Conservation (phyloP, 352 stramenopile genomes). For the Pythium guiyangense region DNA sequence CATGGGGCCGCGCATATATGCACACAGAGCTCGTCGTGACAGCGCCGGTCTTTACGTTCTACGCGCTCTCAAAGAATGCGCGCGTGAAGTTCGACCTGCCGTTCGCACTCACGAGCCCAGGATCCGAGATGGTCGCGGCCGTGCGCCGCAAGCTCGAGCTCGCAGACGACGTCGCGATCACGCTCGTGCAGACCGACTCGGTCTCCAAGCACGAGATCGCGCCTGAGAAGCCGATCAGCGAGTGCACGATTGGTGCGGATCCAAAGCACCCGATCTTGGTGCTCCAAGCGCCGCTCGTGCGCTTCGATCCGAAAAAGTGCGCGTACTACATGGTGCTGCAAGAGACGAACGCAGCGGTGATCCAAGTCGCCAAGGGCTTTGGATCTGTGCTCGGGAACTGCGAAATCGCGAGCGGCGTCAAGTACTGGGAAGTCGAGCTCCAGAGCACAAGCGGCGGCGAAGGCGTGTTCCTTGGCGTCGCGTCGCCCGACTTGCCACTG, state of each 20-base stretch:
- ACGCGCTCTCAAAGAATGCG: conserved; percentile 53
- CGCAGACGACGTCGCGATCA: conserved; percentile 44
- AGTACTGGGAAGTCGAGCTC: conserved; percentile 82
- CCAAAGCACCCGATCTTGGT: conserved; percentile 69
- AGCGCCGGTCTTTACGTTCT: conserved; percentile 73
- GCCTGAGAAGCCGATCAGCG: conserved; percentile 44
- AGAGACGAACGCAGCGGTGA: conserved; percentile 39
- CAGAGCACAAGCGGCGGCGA: conserved; percentile 44
- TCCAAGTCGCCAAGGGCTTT: conserved; percentile 61
- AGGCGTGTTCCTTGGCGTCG: conserved; percentile 71
- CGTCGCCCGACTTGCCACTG: conserved; percentile 40
- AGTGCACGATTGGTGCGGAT: conserved; percentile 59
- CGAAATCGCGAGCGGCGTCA: conserved; percentile 55
- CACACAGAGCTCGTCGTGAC: conserved; percentile 49
- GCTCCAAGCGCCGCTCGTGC: conserved; percentile 55
- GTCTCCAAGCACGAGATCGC: conserved; percentile 68
- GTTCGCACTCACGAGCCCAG: conserved; percentile 47
- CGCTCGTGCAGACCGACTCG: conserved; percentile 73
- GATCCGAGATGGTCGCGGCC: conserved; percentile 51
- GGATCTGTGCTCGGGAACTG: conserved; percentile 57
- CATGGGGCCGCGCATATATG: conserved; percentile 72
- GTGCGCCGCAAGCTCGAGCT: conserved; percentile 49
- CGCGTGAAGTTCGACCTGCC: conserved; percentile 66
- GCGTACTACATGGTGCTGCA: conserved; percentile 50
- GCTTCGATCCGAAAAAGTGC: conserved; percentile 61